A percentile compares a stretch with the other conserved stretches of the same genome.
Evolutionary conservation across 176 grass and related monocot genomes (phyloP).

Genomic region (Musa acuminata): DNA sequence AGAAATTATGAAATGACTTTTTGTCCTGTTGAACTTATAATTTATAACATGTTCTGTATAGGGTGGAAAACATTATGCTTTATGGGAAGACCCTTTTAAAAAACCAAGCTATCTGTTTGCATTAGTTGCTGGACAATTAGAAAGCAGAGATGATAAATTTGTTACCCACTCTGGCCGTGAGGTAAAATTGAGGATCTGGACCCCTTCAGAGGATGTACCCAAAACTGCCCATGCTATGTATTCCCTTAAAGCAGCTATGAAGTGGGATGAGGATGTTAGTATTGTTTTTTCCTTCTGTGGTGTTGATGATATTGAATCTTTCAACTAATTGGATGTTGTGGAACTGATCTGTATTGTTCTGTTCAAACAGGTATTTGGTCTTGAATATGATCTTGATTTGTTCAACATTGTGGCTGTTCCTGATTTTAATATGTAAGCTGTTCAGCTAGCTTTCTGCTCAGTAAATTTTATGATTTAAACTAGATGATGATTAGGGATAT

Average conservation of each 20-base stretch:
- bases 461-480: not conserved
- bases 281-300: not conserved
- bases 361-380: slow-evolving; percentile 75
- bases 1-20: slow-evolving; percentile 14
- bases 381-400: slow-evolving; percentile 95
- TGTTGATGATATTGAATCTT: slow-evolving; percentile 10
- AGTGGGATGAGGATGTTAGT: slow-evolving; percentile 94
- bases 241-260: slow-evolving; percentile 99
- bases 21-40: not conserved
- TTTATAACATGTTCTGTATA: slow-evolving; percentile 6
- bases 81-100: slow-evolving; percentile 94
- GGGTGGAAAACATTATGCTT: slow-evolving; percentile 70
- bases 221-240: slow-evolving; percentile 99
- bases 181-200: slow-evolving; percentile 78
- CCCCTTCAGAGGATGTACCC: slow-evolving; percentile 86
- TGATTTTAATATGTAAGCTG: slow-evolving; percentile 97
- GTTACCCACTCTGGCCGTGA: slow-evolving; percentile 76
- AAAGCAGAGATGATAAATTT: slow-evolving; percentile 78
- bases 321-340: not conserved
- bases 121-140: slow-evolving; percentile 89
- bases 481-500: not conserved
- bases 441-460: slow-evolving; percentile 11
- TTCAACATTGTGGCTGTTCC: slow-evolving; percentile 99
- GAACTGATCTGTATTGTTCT: slow-evolving; percentile 21
- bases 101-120: slow-evolving; percentile 98